Percentiles rank a stretch among this genome's conserved stretches.
Evolutionary conservation across 495 filamentous ascomycete genomes (phyloP).

Genomic region (Darksidea phi): DNA sequence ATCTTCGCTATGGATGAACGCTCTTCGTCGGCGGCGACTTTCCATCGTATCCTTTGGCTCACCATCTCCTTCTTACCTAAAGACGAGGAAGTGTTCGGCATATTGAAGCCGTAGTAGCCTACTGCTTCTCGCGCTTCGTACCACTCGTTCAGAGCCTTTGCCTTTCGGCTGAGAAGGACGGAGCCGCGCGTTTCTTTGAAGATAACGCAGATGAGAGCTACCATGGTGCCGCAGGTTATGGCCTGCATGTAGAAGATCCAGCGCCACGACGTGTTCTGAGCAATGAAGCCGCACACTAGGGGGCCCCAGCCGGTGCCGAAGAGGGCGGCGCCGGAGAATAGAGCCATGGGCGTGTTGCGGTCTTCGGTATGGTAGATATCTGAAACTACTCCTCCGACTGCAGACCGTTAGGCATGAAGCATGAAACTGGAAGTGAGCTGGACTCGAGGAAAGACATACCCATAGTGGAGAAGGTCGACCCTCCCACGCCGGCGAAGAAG

Average conservation of each 20-base stretch:
- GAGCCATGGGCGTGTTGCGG: constrained; percentile 85
- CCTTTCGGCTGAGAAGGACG: constrained; percentile 78
- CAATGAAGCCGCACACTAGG: constrained; percentile 68
- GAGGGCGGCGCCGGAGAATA: constrained; percentile 74
- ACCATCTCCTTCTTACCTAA: background rate
- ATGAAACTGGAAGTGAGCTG: no score
- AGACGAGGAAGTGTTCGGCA: constrained; percentile 3
- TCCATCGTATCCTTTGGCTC: constrained; percentile 72
- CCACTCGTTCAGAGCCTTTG: constrained; percentile 70
- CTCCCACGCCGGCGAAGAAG: constrained; percentile 72
- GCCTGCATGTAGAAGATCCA: constrained; percentile 91
- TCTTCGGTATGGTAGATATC: constrained; percentile 81
- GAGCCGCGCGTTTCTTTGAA: constrained; percentile 83
- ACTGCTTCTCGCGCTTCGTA: constrained; percentile 68
- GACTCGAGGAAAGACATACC: background rate
- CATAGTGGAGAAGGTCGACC: constrained; percentile 85
- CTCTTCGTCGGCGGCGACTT: constrained; percentile 80
- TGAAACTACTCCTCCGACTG: constrained; percentile 81
- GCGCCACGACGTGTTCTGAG: constrained; percentile 67
- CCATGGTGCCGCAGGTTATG: constrained; percentile 63
- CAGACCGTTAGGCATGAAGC: constrained; percentile 3
- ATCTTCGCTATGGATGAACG: constrained; percentile 65
- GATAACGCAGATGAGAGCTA: constrained; percentile 54
- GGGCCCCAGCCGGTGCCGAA: constrained; percentile 82
- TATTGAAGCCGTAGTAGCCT: constrained; percentile 63